Evolutionary conservation across 805 yeast species (phyloP).

Genomic region (Ogataea corticis): DNA sequence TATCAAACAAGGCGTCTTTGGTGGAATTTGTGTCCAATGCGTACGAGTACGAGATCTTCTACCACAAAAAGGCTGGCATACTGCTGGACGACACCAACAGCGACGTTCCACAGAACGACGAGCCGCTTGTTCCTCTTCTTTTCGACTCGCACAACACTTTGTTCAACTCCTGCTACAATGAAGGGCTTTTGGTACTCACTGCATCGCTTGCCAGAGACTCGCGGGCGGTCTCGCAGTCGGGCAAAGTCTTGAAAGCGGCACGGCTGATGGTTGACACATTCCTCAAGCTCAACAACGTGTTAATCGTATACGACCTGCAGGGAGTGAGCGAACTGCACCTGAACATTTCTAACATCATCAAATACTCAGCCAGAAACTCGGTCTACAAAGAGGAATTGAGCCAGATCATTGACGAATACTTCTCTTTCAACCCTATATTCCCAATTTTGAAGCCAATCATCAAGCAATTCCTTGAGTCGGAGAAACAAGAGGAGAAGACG

Average conservation of each 20-base stretch:
- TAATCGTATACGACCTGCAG: constrained; percentile 21
- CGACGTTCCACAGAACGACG: constrained; percentile 8
- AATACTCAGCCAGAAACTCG: constrained; percentile 14
- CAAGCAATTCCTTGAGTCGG: constrained; percentile 10
- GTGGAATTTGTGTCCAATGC: constrained; percentile 10
- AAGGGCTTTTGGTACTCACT: constrained; percentile 20
- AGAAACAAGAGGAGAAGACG: neutral
- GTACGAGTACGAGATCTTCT: constrained; percentile 20
- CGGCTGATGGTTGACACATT: constrained; percentile 19
- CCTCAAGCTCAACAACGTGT: constrained; percentile 15
- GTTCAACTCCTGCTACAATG: constrained; percentile 22
- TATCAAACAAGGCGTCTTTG: constrained; percentile 15
- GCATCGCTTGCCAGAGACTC: constrained; percentile 14
- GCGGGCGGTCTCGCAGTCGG: neutral
- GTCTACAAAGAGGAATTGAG: constrained; percentile 1
- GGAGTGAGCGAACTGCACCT: constrained; percentile 21
- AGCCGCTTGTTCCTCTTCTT: constrained; percentile 16
- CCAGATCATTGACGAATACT: constrained; percentile 23
- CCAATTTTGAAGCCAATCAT: constrained; percentile 28
- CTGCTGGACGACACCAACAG: constrained; percentile 21
- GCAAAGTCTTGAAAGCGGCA: constrained; percentile 18
- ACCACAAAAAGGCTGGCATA: constrained; percentile 19
- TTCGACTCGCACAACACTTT: constrained; percentile 21
- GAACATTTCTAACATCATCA: constrained; percentile 21
- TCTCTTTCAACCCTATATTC: constrained; percentile 27